phyloP scores from a whole-genome alignment of 768 basidiomycete genomes.

The Nidularia sp. region DNA sequence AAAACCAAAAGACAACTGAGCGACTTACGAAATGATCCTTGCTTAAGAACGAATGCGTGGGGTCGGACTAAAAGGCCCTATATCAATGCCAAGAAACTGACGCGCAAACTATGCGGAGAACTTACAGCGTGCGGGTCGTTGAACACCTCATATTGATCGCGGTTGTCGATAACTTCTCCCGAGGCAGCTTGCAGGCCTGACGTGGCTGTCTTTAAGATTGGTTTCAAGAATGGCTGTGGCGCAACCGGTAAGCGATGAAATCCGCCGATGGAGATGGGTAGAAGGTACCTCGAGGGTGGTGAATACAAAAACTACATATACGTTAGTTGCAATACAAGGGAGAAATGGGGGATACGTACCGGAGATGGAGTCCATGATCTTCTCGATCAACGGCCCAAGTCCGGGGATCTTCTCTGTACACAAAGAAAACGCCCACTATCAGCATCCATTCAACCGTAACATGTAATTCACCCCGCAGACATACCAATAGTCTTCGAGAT shows the following conservation, averaged over 20 bases:
- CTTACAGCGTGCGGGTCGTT: slow-evolving; percentile 73
- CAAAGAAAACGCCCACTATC: not conserved
- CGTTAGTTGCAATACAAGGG: not conserved
- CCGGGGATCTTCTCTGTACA: slow-evolving; percentile 78
- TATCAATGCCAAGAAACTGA: not conserved
- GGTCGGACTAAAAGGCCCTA: slow-evolving; percentile 55
- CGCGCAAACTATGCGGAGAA: slow-evolving; percentile 22
- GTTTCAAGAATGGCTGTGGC: slow-evolving; percentile 74
- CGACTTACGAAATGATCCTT: slow-evolving; percentile 81
- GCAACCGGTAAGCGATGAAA: not conserved
- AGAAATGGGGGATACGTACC: slow-evolving; percentile 44
- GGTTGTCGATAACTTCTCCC: slow-evolving; percentile 71
- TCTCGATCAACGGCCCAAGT: slow-evolving; percentile 68
- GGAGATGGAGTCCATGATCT: slow-evolving; percentile 69
- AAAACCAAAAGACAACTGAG: not conserved
- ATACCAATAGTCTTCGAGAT: slow-evolving; percentile 69
- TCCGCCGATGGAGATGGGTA: not conserved
- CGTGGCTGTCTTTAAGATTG: slow-evolving; percentile 70
- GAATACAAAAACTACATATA: slow-evolving; percentile 64
- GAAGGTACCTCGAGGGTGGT: slow-evolving; percentile 72
- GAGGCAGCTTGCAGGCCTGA: slow-evolving; percentile 57
- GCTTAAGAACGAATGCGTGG: slow-evolving; percentile 85
- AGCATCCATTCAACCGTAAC: not conserved
- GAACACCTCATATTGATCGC: slow-evolving; percentile 87
- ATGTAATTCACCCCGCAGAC: slow-evolving; percentile 10